phyloP scores from a whole-genome alignment of 495 filamentous ascomycete species.

The Annulohypoxylon moriforme region DNA sequence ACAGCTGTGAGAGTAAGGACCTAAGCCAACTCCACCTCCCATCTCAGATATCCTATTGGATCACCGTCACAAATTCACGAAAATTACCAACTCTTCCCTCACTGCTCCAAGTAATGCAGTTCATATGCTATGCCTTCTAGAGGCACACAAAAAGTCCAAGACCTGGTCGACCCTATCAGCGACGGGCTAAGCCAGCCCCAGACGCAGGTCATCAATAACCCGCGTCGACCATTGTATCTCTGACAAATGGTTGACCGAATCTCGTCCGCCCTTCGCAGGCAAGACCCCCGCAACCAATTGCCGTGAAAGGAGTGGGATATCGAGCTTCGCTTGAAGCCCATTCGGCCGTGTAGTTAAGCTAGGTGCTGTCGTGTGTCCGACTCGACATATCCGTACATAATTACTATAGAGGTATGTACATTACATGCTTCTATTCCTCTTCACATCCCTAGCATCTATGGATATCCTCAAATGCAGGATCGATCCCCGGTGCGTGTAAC shows the following conservation, averaged over 20 bases:
- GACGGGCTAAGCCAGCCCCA: slow-evolving; percentile 14
- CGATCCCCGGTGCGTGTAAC: slow-evolving; percentile 31
- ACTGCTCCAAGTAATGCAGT: background rate
- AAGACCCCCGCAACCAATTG: slow-evolving; percentile 40
- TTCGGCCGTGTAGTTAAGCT: slow-evolving; percentile 24
- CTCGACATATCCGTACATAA: slow-evolving; percentile 10
- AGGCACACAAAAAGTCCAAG: background rate
- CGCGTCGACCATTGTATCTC: slow-evolving; percentile 40
- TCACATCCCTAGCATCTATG: too few relatives aligned
- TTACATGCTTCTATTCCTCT: too few relatives aligned
- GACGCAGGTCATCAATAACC: slow-evolving; percentile 46
- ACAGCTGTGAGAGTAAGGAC: background rate
- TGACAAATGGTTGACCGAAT: slow-evolving; percentile 39
- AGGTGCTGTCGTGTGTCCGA: slow-evolving; percentile 34
- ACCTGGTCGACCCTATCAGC: slow-evolving; percentile 29
- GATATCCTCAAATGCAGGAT: slow-evolving; percentile 22
- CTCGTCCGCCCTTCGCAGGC: slow-evolving; percentile 22
- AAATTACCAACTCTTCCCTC: slow-evolving; percentile 6
- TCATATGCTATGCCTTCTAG: too few relatives aligned
- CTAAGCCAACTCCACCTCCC: background rate
- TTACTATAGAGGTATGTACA: too few relatives aligned
- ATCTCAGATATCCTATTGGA: slow-evolving; percentile 27
- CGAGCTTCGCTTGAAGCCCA: slow-evolving; percentile 20
- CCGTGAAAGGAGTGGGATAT: slow-evolving; percentile 28
- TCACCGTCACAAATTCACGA: background rate